Evolutionary conservation across 495 filamentous ascomycete genomes (phyloP).

Genomic region (Venustampulla echinocandica): DNA sequence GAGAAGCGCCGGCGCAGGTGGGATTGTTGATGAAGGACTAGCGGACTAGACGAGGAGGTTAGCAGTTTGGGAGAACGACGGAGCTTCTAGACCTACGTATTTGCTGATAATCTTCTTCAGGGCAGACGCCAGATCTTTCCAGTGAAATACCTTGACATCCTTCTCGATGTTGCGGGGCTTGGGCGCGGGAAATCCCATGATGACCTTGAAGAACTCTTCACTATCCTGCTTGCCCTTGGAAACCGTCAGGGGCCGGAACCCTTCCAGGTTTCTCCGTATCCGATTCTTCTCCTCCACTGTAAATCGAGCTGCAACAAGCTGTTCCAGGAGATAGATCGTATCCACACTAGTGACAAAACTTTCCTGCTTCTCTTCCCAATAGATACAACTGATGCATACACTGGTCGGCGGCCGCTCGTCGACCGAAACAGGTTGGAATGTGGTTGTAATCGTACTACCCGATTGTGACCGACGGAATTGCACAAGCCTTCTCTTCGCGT

Average conservation of each 20-base stretch:
- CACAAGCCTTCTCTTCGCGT: constrained; percentile 70
- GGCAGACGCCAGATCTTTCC: constrained; percentile 73
- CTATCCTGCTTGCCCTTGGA: constrained; percentile 86
- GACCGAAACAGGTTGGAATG: constrained; percentile 60
- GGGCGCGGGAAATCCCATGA: constrained; percentile 93
- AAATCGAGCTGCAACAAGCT: constrained; percentile 70
- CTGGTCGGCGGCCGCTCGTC: constrained; percentile 65
- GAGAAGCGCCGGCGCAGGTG: constrained; percentile 21
- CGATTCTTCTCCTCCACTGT: constrained; percentile 97
- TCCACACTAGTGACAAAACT: constrained; percentile 95
- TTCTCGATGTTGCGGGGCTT: constrained; percentile 98
- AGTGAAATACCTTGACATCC: constrained; percentile 95
- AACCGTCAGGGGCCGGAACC: constrained; percentile 80
- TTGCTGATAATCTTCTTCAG: constrained; percentile 97
- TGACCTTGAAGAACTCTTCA: constrained; percentile 95
- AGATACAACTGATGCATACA: constrained; percentile 84
- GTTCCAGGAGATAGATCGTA: constrained; percentile 86
- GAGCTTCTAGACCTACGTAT: constrained; percentile 59
- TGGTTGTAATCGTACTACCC: constrained; percentile 61
- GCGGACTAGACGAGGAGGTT: constrained; percentile 20
- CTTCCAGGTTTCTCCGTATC: constrained; percentile 89
- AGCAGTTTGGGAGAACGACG: not conserved
- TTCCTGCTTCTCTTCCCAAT: constrained; percentile 82
- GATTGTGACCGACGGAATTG: constrained; percentile 74
- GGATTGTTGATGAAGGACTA: constrained; percentile 25